phyloP scores from a whole-genome alignment of 257 asterid genomes.

The Capsicum baccatum region DNA sequence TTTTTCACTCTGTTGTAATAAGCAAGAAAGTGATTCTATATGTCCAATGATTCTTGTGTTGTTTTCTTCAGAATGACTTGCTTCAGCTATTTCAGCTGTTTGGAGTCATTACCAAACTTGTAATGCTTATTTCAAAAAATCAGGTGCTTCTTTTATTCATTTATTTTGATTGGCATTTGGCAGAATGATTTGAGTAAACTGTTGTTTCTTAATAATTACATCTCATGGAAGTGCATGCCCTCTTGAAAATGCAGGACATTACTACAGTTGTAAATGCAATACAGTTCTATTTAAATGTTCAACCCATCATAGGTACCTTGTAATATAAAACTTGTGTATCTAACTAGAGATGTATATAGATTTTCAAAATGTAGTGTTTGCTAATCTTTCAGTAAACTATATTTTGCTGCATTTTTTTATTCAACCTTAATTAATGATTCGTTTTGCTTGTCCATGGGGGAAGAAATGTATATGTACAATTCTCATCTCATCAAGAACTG shows the following conservation, averaged over 20 bases:
- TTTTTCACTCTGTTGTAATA: not conserved
- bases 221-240: conserved; percentile 63
- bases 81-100: conserved; percentile 98
- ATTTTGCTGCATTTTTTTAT: not conserved
- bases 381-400: not conserved
- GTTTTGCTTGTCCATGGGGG: conserved; percentile 60
- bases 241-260: conserved; percentile 95
- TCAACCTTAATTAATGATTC: conserved; percentile 15
- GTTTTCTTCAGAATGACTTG: conserved; percentile 76
- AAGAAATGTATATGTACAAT: conserved; percentile 92
- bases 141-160: conserved; percentile 58
- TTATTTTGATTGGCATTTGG: not conserved
- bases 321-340: not conserved
- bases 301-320: conserved; percentile 79
- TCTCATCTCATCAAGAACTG: conserved; percentile 97
- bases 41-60: not conserved
- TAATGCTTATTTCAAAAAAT: conserved; percentile 97
- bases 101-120: conserved; percentile 90
- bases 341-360: not conserved
- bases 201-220: not conserved
- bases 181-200: conserved; percentile 6
- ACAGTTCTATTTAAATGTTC: conserved; percentile 80
- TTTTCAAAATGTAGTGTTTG: not conserved
- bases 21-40: conserved; percentile 1
- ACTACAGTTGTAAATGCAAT: conserved; percentile 83